Evolutionary conservation across 768 basidiomycete genomes (phyloP).

Genomic region (Boletellus emodensis): DNA sequence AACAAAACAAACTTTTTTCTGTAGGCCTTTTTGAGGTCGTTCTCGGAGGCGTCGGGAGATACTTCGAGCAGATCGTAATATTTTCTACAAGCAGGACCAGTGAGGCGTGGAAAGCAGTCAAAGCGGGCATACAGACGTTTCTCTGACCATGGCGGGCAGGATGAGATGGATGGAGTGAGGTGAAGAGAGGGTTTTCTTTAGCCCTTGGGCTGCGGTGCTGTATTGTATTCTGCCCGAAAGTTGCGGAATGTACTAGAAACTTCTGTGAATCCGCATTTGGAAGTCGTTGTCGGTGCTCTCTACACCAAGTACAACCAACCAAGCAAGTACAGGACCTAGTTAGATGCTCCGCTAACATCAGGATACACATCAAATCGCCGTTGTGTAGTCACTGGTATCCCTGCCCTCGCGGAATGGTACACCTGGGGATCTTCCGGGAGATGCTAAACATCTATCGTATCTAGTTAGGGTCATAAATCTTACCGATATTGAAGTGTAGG

Average conservation of each 20-base stretch:
- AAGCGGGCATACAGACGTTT: slow-evolving; percentile 43
- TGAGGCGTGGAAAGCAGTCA: neutral
- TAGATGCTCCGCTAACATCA: slow-evolving; percentile 48
- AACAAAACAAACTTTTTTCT: slow-evolving; percentile 68
- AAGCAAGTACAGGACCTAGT: neutral
- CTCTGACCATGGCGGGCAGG: slow-evolving; percentile 55
- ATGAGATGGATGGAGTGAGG: slow-evolving; percentile 9
- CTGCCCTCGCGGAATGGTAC: slow-evolving; percentile 64
- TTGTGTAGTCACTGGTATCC: slow-evolving; percentile 90
- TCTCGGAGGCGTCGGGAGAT: slow-evolving; percentile 68
- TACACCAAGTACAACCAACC: neutral
- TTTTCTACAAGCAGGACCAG: slow-evolving; percentile 49
- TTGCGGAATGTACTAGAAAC: slow-evolving; percentile 34
- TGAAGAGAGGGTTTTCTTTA: slow-evolving; percentile 19
- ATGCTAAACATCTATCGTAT: neutral
- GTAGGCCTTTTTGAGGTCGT: slow-evolving; percentile 92
- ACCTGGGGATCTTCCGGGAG: slow-evolving; percentile 54
- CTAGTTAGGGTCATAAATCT: slow-evolving; percentile 24
- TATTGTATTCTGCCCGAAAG: slow-evolving; percentile 25
- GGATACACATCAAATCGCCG: slow-evolving; percentile 90
- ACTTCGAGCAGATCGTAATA: slow-evolving; percentile 93
- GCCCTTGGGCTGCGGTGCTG: slow-evolving; percentile 20
- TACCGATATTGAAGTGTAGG: slow-evolving; percentile 77
- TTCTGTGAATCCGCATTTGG: slow-evolving; percentile 24
- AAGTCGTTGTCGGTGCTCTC: neutral